Conservation (phyloP, 228 moss, liverwort and hornwort genomes). For the Sphagnum fallax region DNA sequence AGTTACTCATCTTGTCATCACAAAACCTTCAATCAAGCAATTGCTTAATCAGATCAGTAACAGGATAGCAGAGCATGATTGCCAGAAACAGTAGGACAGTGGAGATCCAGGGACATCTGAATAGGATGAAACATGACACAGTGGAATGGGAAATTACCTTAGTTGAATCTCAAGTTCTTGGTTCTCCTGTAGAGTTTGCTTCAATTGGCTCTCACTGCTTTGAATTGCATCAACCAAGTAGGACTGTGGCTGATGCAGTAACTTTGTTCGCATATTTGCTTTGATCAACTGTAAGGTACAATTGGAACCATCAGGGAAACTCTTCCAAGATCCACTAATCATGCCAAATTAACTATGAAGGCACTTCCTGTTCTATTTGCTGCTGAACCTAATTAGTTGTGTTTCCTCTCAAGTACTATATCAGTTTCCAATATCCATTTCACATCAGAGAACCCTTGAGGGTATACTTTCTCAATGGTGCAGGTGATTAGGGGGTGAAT, state of each 20-base stretch:
- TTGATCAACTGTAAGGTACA: slow-evolving; percentile 9
- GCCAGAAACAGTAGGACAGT: not conserved
- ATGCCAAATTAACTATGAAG: not conserved
- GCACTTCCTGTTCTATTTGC: not conserved
- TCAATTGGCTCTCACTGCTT: slow-evolving; percentile 10
- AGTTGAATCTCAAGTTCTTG: slow-evolving; percentile 30
- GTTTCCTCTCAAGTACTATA: not conserved
- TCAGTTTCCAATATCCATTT: not conserved
- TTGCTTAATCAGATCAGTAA: not conserved
- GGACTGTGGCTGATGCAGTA: slow-evolving; percentile 6
- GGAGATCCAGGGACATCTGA: no score
- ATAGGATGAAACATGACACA: no score
- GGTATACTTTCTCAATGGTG: not conserved
- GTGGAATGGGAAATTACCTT: slow-evolving; percentile 14
- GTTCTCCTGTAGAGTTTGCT: slow-evolving; percentile 19
- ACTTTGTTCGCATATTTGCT: slow-evolving; percentile 7
- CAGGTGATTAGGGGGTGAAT: no score
- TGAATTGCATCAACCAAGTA: slow-evolving; percentile 2
- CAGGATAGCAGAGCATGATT: not conserved
- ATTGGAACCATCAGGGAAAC: not conserved
- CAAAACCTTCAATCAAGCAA: not conserved
- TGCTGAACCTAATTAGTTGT: not conserved
- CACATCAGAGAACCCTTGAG: no score
- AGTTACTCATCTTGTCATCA: not conserved
- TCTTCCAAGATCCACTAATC: not conserved